Percentiles rank a stretch among this genome's conserved stretches.
phyloP scores from a whole-genome alignment of 192 early-diverging fungal genomes.

The Phycomyces nitens region DNA sequence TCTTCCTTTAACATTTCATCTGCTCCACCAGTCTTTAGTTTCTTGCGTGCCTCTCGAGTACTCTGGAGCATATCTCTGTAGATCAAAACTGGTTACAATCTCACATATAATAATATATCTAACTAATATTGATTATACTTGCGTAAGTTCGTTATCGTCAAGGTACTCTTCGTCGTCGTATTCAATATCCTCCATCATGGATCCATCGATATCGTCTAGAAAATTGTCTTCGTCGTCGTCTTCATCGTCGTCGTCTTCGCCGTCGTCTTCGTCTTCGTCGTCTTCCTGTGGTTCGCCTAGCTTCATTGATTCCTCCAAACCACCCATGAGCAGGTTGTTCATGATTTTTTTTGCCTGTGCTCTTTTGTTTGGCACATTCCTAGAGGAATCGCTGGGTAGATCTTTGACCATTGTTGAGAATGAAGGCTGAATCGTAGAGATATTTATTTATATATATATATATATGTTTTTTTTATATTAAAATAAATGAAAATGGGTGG shows the following conservation, averaged over 20 bases:
- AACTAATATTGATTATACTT: not conserved
- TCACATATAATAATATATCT: not conserved
- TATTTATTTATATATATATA: too few relatives aligned
- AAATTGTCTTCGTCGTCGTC: not conserved
- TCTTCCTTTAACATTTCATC: constrained; percentile 15
- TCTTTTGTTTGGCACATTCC: too few relatives aligned
- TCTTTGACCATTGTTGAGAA: too few relatives aligned
- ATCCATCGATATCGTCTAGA: not conserved
- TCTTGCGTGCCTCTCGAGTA: not conserved
- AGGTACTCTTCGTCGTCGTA: constrained; percentile 7
- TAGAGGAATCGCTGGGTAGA: too few relatives aligned
- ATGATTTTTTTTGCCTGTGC: too few relatives aligned
- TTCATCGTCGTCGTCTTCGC: not conserved
- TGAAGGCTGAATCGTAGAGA: too few relatives aligned
- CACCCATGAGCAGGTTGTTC: too few relatives aligned
- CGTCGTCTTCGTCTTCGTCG: not conserved
- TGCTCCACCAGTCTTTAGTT: constrained; percentile 6
- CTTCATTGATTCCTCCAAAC: not conserved
- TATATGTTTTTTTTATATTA: too few relatives aligned
- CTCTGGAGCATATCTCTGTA: constrained; percentile 12
- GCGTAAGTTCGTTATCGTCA: constrained; percentile 23
- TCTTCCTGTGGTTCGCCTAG: not conserved
- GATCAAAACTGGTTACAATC: not conserved
- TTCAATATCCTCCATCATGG: not conserved
- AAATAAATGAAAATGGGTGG: too few relatives aligned